A percentile compares a stretch with the other conserved stretches of the same genome.
Conservation (phyloP, 2,329 filamentous ascomycete genomes). For the Alternaria dauci region DNA sequence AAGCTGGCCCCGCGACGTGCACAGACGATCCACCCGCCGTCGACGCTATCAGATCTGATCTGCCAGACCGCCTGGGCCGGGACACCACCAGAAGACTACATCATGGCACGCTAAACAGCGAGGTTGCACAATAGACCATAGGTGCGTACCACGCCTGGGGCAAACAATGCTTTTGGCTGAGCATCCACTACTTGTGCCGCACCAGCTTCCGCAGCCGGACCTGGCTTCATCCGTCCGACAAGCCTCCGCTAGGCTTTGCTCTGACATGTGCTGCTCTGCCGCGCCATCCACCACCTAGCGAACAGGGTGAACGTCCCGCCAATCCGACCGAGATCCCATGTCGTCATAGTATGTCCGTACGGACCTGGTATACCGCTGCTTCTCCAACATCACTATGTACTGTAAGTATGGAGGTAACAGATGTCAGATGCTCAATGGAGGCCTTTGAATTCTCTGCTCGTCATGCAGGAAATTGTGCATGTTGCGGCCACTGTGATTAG, state of each 20-base stretch:
- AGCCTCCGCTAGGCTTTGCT: conserved; percentile 17
- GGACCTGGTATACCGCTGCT: not conserved
- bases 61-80: conserved; percentile 11
- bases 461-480: conserved; percentile 6
- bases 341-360: not conserved
- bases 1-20: conserved; percentile 28
- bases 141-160: not conserved
- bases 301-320: conserved; percentile 11
- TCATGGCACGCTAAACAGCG: conserved; percentile 4
- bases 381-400: not conserved
- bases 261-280: conserved; percentile 14
- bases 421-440: not conserved
- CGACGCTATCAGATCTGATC: conserved; percentile 23
- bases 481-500: not conserved
- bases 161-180: not conserved
- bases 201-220: conserved; percentile 6
- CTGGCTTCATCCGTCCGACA: conserved; percentile 11
- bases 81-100: conserved; percentile 4
- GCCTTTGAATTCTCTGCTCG: not conserved
- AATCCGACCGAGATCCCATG: conserved; percentile 9
- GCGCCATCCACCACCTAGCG: not conserved
- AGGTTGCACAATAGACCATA: conserved; percentile 9
- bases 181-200: not conserved
- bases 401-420: not conserved
- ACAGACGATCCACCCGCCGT: conserved; percentile 26